Evolutionary conservation across 352 stramenopile species (phyloP).

Genomic region (Phytopythium helicoides): DNA sequence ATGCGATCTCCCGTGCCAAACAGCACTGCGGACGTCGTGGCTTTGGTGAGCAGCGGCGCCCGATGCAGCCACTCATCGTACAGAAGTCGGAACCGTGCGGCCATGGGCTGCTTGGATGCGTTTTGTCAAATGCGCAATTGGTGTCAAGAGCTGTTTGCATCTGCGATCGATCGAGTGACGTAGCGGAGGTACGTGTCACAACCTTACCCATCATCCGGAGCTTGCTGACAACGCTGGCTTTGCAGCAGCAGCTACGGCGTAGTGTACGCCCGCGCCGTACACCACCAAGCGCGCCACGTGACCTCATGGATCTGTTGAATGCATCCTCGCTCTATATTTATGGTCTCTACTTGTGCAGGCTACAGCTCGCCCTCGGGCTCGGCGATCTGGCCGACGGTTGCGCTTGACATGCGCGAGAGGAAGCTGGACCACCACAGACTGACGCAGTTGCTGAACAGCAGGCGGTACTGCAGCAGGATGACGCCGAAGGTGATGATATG

Average conservation of each 20-base stretch:
- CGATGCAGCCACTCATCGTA: slow-evolving; percentile 49
- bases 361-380: background rate
- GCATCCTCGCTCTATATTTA: background rate
- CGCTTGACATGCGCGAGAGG: slow-evolving; percentile 45
- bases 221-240: no score
- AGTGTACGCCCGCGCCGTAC: no score
- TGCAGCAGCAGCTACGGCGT: no score
- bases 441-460: slow-evolving; percentile 53
- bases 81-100: slow-evolving; percentile 23
- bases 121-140: background rate
- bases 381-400: slow-evolving; percentile 1
- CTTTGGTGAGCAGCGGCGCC: slow-evolving; percentile 59
- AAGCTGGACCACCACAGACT: slow-evolving; percentile 50
- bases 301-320: no score
- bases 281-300: no score
- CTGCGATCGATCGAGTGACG: no score
- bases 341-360: background rate
- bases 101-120: slow-evolving; percentile 6
- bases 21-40: slow-evolving; percentile 44
- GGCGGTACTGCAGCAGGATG: slow-evolving; percentile 46
- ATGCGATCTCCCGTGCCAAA: slow-evolving; percentile 56
- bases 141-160: no score
- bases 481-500: slow-evolving; percentile 50
- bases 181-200: background rate
- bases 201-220: background rate